Conservation (phyloP, 177 flowering plant species). For the Telopea speciosissima region DNA sequence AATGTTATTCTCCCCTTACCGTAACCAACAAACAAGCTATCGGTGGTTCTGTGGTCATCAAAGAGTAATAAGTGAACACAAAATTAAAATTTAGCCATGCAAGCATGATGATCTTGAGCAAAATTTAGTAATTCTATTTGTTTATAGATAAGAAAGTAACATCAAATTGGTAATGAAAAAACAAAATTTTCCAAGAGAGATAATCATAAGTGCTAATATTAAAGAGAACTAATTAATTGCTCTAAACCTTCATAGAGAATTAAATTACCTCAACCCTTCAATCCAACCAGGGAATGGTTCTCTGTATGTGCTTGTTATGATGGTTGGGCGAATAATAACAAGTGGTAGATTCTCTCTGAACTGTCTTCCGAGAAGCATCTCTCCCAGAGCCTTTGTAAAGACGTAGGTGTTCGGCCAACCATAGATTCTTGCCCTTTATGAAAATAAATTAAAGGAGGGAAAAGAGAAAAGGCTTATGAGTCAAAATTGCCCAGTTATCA, state of each 20-base stretch:
- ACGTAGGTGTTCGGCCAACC: constrained; percentile 20
- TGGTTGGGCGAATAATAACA: constrained; percentile 17
- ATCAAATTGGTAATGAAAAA: too few species aligned
- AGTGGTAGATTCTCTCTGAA: constrained; percentile 10
- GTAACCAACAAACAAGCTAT: constrained; percentile 48
- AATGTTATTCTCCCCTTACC: constrained; percentile 57
- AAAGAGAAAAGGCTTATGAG: too few species aligned
- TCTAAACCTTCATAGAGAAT: neutral
- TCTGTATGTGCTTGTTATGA: constrained; percentile 12
- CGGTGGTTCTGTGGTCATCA: constrained; percentile 50
- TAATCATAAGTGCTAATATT: neutral
- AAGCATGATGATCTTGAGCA: too few species aligned
- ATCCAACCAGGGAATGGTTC: constrained; percentile 23
- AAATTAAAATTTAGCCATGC: too few species aligned
- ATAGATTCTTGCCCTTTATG: constrained; percentile 8
- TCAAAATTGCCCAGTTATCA: too few species aligned
- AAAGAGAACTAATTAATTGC: neutral
- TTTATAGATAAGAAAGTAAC: too few species aligned
- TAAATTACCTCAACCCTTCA: constrained; percentile 11
- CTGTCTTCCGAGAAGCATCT: constrained; percentile 11
- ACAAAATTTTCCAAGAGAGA: too few species aligned
- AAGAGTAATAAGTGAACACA: too few species aligned
- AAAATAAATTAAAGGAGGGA: too few species aligned
- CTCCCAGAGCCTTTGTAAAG: constrained; percentile 19
- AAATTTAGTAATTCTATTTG: too few species aligned